Evolutionary conservation across 2,329 filamentous ascomycete genomes (phyloP).

Genomic region (Neonectria neomacrospora): DNA sequence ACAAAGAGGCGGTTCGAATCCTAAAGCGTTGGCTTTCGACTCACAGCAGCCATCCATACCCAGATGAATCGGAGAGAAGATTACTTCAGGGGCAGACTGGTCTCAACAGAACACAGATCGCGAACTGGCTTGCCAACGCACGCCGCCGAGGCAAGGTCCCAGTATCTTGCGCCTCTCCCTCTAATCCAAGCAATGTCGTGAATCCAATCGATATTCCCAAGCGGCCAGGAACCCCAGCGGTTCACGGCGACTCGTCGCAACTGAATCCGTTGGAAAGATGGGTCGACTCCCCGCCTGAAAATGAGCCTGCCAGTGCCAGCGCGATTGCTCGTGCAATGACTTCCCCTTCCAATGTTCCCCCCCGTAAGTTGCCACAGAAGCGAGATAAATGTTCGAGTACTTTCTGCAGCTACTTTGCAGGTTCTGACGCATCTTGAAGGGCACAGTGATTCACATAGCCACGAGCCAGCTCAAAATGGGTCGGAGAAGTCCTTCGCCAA

Average conservation of each 20-base stretch:
- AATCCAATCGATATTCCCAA: slow-evolving; percentile 67
- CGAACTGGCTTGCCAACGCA: slow-evolving; percentile 91
- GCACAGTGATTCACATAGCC: neutral
- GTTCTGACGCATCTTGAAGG: neutral
- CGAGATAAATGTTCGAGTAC: no score
- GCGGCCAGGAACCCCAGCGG: slow-evolving; percentile 49
- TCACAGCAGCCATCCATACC: slow-evolving; percentile 82
- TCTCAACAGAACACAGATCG: slow-evolving; percentile 80
- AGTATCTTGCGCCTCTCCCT: neutral
- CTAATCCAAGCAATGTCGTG: neutral
- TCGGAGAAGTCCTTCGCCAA: slow-evolving; percentile 16
- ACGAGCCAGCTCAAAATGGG: neutral
- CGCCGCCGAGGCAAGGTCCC: slow-evolving; percentile 77
- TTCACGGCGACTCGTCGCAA: slow-evolving; percentile 1
- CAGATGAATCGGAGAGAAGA: slow-evolving; percentile 83
- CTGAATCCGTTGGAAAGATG: slow-evolving; percentile 44
- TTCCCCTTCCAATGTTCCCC: slow-evolving; percentile 22
- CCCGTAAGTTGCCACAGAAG: slow-evolving; percentile 9
- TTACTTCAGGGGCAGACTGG: slow-evolving; percentile 78
- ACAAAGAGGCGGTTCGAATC: slow-evolving; percentile 77
- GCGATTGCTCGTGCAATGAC: slow-evolving; percentile 45
- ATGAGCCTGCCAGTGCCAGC: slow-evolving; percentile 45
- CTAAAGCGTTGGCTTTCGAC: slow-evolving; percentile 82
- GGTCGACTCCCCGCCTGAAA: slow-evolving; percentile 46
- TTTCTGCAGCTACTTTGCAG: no score